phyloP scores from a whole-genome alignment of 306 rosid species.

The Medicago lupulina region DNA sequence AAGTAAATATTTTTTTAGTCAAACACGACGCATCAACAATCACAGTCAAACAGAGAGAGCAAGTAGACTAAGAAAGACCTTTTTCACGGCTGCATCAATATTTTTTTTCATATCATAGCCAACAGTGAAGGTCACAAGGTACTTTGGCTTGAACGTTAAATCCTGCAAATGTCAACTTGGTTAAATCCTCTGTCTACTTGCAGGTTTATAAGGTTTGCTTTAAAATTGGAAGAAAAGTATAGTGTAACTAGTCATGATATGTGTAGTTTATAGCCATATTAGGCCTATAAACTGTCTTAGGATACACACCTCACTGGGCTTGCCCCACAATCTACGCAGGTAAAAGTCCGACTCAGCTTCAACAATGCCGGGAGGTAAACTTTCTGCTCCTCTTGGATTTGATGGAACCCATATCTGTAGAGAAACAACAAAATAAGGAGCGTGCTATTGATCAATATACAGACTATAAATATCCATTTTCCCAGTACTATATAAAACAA shows the following conservation, averaged over 20 bases:
- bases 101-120: constrained; percentile 76
- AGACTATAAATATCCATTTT: constrained; percentile 31
- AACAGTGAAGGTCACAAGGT: constrained; percentile 97
- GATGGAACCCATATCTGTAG: constrained; percentile 93
- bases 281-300: constrained; percentile 11
- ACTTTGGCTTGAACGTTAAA: constrained; percentile 74
- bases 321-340: constrained; percentile 93
- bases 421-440: constrained; percentile 25
- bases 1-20: constrained; percentile 33
- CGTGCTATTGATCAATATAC: constrained; percentile 26
- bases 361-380: constrained; percentile 84
- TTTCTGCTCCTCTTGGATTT: constrained; percentile 97
- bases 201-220: constrained; percentile 31
- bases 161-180: constrained; percentile 67
- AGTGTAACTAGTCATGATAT: not conserved
- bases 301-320: constrained; percentile 87
- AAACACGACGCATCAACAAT: constrained; percentile 17
- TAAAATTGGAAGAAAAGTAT: not conserved
- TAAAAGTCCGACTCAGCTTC: constrained; percentile 80
- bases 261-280: constrained; percentile 1
- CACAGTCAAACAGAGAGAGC: constrained; percentile 35
- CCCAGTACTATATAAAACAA: constrained; percentile 15
- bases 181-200: constrained; percentile 34
- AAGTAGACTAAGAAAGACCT: constrained; percentile 55
- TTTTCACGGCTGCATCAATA: constrained; percentile 88